Percentiles rank a stretch among this genome's conserved stretches.
Conservation (phyloP, 2,329 filamentous ascomycete species). For the Catunica adiposa region DNA sequence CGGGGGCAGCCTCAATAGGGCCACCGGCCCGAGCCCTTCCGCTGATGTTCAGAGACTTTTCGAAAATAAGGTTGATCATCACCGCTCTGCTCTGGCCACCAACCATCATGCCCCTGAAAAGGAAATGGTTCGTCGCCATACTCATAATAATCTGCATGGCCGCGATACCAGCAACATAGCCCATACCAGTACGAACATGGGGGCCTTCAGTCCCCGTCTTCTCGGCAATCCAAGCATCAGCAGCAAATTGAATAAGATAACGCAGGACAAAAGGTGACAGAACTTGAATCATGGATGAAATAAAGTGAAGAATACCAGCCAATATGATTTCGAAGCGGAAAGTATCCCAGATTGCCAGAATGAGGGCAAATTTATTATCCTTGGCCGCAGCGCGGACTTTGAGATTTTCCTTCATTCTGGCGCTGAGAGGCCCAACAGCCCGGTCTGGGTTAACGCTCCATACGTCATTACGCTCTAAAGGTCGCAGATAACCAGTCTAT, state of each 20-base stretch:
- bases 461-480: conserved; percentile 69
- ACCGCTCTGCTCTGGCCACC: conserved; percentile 70
- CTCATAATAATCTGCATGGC: conserved; percentile 73
- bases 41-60: conserved; percentile 81
- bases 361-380: conserved; percentile 38
- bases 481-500: conserved; percentile 68
- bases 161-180: conserved; percentile 69
- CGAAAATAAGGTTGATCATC: conserved; percentile 74
- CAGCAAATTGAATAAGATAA: conserved; percentile 73
- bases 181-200: conserved; percentile 57
- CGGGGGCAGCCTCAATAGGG: conserved; percentile 24
- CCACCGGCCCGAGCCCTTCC: conserved; percentile 77
- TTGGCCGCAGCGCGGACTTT: conserved; percentile 53
- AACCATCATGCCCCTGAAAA: conserved; percentile 82
- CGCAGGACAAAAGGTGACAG: conserved; percentile 71
- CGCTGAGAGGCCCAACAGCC: conserved; percentile 51
- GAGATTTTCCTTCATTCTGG: conserved; percentile 51
- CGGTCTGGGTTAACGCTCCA: conserved; percentile 77
- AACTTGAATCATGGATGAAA: conserved; percentile 59
- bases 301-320: conserved; percentile 61
- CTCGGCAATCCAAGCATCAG: conserved; percentile 56
- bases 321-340: conserved; percentile 74
- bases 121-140: conserved; percentile 72
- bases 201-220: conserved; percentile 37
- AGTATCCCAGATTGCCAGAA: conserved; percentile 72